Conservation (phyloP, 768 basidiomycete genomes). For the Mycena latifolia region DNA sequence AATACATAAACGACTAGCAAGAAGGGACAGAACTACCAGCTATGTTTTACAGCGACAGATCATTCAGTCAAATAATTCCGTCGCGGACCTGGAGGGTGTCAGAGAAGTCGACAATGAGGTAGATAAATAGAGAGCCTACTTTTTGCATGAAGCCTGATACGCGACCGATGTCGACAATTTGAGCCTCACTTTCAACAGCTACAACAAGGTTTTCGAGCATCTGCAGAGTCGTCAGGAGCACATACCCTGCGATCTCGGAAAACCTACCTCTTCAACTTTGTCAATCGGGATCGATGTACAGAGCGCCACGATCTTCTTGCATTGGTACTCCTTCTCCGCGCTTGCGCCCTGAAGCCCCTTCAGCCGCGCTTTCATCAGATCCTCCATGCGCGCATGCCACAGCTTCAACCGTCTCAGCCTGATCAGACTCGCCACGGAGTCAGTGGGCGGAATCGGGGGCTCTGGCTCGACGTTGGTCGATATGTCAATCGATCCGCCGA, state of each 20-base stretch:
- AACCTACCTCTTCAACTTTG: conserved; percentile 91
- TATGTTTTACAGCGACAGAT: conserved; percentile 26
- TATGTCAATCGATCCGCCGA: conserved; percentile 75
- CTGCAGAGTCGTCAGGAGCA: conserved; percentile 49
- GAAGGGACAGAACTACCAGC: conserved; percentile 25
- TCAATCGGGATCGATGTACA: conserved; percentile 91
- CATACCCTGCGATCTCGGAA: background rate
- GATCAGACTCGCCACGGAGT: conserved; percentile 72
- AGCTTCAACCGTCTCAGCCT: conserved; percentile 79
- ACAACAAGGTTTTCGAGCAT: conserved; percentile 88
- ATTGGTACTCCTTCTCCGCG: conserved; percentile 92
- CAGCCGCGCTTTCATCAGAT: conserved; percentile 77
- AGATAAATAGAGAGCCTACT: conserved; percentile 53
- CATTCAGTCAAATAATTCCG: conserved; percentile 62
- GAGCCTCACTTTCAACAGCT: conserved; percentile 90
- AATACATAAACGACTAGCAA: conserved; percentile 23
- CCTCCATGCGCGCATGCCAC: conserved; percentile 88
- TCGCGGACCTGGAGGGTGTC: conserved; percentile 62
- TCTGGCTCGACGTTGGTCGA: conserved; percentile 77
- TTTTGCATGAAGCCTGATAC: conserved; percentile 95
- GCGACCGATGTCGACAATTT: conserved; percentile 84
- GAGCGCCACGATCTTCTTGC: conserved; percentile 90
- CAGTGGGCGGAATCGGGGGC: conserved; percentile 73
- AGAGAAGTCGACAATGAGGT: background rate
- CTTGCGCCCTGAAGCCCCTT: conserved; percentile 80